phyloP scores from a whole-genome alignment of 2,329 filamentous ascomycete genomes.

The Diplodia seriata region DNA sequence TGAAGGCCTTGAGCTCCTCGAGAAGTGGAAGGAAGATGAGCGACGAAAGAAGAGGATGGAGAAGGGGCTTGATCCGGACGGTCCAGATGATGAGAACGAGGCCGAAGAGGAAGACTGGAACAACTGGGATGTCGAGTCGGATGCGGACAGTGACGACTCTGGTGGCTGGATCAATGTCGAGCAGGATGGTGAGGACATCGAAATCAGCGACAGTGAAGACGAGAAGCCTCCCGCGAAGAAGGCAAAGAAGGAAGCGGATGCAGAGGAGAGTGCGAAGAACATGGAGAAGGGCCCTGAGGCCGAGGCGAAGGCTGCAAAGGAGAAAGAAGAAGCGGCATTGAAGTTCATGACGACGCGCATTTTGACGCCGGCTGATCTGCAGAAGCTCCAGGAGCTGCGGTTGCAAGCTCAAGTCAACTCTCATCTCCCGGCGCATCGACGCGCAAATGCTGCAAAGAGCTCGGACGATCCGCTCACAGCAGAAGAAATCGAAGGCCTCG shows the following conservation, averaged over 20 bases:
- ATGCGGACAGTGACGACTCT: conserved; percentile 70
- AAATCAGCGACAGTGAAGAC: conserved; percentile 75
- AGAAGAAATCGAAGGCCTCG: conserved; percentile 87
- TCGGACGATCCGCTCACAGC: conserved; percentile 89
- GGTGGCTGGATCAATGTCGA: conserved; percentile 93
- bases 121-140: conserved; percentile 68
- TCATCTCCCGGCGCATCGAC: conserved; percentile 56
- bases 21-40: conserved; percentile 93
- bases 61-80: conserved; percentile 69
- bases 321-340: conserved; percentile 54
- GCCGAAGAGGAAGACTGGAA: conserved; percentile 66
- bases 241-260: conserved; percentile 53
- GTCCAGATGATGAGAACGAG: conserved; percentile 65
- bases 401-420: conserved; percentile 75
- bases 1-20: conserved; percentile 88
- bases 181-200: conserved; percentile 78
- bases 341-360: conserved; percentile 92
- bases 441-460: conserved; percentile 62
- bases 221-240: conserved; percentile 72
- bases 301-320: conserved; percentile 44
- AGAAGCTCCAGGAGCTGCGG: conserved; percentile 89
- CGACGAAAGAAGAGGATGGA: conserved; percentile 74
- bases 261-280: conserved; percentile 53
- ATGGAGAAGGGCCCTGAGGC: conserved; percentile 50
- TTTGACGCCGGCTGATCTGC: conserved; percentile 93